phyloP scores from a whole-genome alignment of 306 rosid species.

The Gillenia trifoliata region DNA sequence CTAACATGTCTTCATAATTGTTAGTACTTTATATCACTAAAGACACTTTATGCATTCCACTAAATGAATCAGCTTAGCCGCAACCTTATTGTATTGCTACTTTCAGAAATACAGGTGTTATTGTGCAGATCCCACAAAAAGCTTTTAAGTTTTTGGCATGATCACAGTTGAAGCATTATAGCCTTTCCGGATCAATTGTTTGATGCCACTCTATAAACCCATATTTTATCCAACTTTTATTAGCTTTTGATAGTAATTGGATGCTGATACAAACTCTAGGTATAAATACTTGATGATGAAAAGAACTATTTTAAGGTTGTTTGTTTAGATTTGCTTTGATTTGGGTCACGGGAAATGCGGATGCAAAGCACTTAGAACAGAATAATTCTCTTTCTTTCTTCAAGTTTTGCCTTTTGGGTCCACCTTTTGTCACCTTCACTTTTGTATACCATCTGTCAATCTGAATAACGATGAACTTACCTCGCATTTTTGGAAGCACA shows the following conservation, averaged over 20 bases:
- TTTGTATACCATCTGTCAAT: neutral
- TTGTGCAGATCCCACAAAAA: constrained; percentile 40
- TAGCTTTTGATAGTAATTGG: constrained; percentile 2
- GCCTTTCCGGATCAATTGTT: neutral
- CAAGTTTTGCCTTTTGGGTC: neutral
- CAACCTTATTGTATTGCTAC: constrained; percentile 18
- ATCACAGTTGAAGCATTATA: constrained; percentile 9
- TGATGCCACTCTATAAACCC: neutral
- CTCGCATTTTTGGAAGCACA: neutral
- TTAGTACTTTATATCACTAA: constrained; percentile 47
- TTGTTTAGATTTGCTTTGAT: neutral
- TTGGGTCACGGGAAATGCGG: neutral
- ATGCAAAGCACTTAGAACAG: neutral
- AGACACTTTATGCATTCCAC: constrained; percentile 23
- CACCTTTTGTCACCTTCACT: neutral
- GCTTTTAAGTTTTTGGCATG: constrained; percentile 25
- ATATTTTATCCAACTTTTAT: neutral
- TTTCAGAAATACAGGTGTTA: constrained; percentile 16
- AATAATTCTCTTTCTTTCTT: neutral
- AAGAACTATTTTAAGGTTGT: neutral
- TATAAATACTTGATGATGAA: neutral
- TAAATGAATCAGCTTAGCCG: neutral
- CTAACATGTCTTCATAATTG: constrained; percentile 48
- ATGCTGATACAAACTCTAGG: neutral
- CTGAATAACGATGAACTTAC: constrained; percentile 10